Conservation (phyloP, 148 eudicot genomes). For the Chenopodium suecicum region DNA sequence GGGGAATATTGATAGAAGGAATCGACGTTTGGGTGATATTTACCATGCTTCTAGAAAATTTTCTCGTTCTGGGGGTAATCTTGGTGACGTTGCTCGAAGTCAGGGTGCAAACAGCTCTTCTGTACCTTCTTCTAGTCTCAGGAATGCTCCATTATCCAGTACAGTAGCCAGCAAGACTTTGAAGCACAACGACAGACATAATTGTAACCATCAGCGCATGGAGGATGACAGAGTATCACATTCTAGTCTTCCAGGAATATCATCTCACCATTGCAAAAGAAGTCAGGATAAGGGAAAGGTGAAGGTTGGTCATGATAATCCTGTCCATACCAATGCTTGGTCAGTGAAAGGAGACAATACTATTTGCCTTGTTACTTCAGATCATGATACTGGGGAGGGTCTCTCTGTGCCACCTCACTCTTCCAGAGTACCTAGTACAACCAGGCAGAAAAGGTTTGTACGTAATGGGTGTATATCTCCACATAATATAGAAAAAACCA, state of each 20-base stretch:
- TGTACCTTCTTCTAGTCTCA: slow-evolving; percentile 28
- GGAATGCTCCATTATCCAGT: slow-evolving; percentile 33
- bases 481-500: slow-evolving; percentile 64
- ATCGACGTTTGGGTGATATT: slow-evolving; percentile 26
- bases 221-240: slow-evolving; percentile 32
- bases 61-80: slow-evolving; percentile 22
- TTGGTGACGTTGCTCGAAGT: slow-evolving; percentile 24
- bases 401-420: slow-evolving; percentile 31
- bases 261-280: slow-evolving; percentile 10
- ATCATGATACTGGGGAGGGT: slow-evolving; percentile 26
- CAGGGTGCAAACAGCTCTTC: slow-evolving; percentile 14
- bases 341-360: slow-evolving; percentile 22
- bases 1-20: slow-evolving; percentile 26
- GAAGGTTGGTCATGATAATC: slow-evolving; percentile 33
- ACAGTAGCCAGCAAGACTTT: slow-evolving; percentile 22
- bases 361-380: slow-evolving; percentile 18
- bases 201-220: slow-evolving; percentile 21
- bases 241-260: slow-evolving; percentile 17
- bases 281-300: slow-evolving; percentile 41
- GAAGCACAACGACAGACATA: slow-evolving; percentile 28
- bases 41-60: slow-evolving; percentile 20
- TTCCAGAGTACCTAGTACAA: slow-evolving; percentile 29
- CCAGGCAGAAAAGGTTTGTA: slow-evolving; percentile 59
- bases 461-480: slow-evolving; percentile 86
- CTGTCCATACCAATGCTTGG: slow-evolving; percentile 29